Conservation (phyloP, 2,329 filamentous ascomycete genomes). For the Talaromyces sp. region DNA sequence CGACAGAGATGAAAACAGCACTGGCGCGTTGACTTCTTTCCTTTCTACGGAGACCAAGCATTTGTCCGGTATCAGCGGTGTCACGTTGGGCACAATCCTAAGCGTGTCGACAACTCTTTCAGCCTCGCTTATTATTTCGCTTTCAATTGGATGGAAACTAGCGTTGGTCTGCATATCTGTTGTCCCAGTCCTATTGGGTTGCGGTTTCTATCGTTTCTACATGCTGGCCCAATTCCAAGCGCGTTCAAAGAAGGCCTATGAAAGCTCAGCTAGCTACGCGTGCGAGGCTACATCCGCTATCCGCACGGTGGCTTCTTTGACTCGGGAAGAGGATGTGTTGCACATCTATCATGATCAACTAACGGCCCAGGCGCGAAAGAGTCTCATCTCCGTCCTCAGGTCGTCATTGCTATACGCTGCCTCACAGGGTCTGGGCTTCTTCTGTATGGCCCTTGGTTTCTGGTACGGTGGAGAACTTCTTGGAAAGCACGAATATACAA, state of each 20-base stretch:
- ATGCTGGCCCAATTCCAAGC: slow-evolving; percentile 73
- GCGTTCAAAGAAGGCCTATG: slow-evolving; percentile 73
- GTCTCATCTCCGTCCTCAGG: slow-evolving; percentile 67
- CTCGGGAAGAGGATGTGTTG: slow-evolving; percentile 76
- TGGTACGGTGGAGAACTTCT: slow-evolving; percentile 85
- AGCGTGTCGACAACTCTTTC: slow-evolving; percentile 75
- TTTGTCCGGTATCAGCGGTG: slow-evolving; percentile 81
- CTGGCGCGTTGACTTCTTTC: slow-evolving; percentile 82
- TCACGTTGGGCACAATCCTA: slow-evolving; percentile 79
- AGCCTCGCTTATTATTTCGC: slow-evolving; percentile 62
- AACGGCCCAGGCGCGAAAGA: slow-evolving; percentile 60
- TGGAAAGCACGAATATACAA: slow-evolving; percentile 61
- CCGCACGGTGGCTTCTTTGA: slow-evolving; percentile 85
- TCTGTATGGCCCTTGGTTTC: slow-evolving; percentile 81
- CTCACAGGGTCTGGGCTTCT: slow-evolving; percentile 77
- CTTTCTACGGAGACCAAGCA: slow-evolving; percentile 85
- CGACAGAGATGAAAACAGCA: slow-evolving; percentile 80
- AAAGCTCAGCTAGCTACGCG: slow-evolving; percentile 75
- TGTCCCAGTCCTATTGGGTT: slow-evolving; percentile 70
- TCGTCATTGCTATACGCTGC: slow-evolving; percentile 76
- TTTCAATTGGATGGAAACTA: slow-evolving; percentile 82
- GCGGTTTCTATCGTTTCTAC: slow-evolving; percentile 83
- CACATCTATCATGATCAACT: slow-evolving; percentile 64
- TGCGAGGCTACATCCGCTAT: slow-evolving; percentile 92
- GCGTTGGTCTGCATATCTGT: slow-evolving; percentile 74